Base-by-base conservation (phyloP, 2,329 filamentous ascomycete genomes). In the Monosporascus ibericus region DNA sequence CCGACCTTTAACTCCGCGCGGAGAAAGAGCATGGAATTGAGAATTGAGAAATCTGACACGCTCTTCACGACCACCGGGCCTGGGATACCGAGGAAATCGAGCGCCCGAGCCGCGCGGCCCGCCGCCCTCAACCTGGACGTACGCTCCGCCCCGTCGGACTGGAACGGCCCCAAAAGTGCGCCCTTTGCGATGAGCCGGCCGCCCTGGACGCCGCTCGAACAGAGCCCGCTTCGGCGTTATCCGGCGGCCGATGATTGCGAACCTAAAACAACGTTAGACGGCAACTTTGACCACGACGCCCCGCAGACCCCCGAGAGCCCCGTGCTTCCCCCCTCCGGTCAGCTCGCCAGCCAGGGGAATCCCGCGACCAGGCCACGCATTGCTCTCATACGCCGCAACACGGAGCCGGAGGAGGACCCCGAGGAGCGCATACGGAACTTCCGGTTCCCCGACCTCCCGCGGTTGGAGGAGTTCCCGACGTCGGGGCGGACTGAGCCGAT, bases 11-110 rank as follows among this genome's bases (percentile, higher is more conserved):
- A 71, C 55, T 69, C 72, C 0, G 70, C 75, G 2, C 69, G 73
- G 20, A 70, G 75, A 37, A 69, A 70, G 46, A 82, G 79, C 58
- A 68, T 80, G 50, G 72, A 74, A 4, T 75, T 76, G 67, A 73
- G 74, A 52, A 68, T 79, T 14, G 74, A 79, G 36, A 56, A 60
- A 27, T 52, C 47, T 5, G 58, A 56, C 25, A 49, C 25, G 20
- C 40, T 49, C 5, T 30, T 17, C 37, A 48, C 47, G 18, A 47
- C 51, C 2, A 24, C 53, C 1, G 24, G 44, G 8, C 37, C 42
- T 15, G 52, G 56, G n/a, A 50, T 57, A 17, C 58, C 65, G 17
- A 62, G 56, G 52, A 62, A 59, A 15, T 60, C 61, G 11, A 58
- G 51, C 20, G 59, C 37, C 39, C 8, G 52, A 51, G 42, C 46